A percentile compares a stretch with the other conserved stretches of the same genome.
These are phyloP conservation scores for Geotrichum australiense DNA, from an alignment of 1,139 yeast species.

Conservation along the genomic window DNA sequence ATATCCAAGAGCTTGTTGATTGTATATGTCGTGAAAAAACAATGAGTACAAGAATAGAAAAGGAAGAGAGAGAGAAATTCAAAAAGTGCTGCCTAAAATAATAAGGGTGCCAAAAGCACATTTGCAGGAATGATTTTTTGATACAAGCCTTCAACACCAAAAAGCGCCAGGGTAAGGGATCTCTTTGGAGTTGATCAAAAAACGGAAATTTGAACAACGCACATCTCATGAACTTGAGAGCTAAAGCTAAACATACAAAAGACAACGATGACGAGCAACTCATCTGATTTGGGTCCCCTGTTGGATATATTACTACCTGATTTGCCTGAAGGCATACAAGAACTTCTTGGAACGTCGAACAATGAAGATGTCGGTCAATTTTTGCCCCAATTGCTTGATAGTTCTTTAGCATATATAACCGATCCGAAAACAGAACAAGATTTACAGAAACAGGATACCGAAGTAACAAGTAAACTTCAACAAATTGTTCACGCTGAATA, in stretches of 20 bases:
- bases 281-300: conserved; percentile 27
- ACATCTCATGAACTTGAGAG: not conserved
- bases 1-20: not conserved
- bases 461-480: conserved; percentile 9
- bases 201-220: not conserved
- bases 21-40: not conserved
- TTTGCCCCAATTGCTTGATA: conserved; percentile 10
- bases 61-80: conserved; percentile 2
- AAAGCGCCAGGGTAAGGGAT: not conserved
- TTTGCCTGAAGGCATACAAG: conserved; percentile 20
- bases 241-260: too few species aligned
- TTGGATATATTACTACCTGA: conserved; percentile 24
- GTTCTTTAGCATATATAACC: conserved; percentile 7
- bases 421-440: conserved; percentile 9
- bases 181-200: not conserved
- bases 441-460: conserved; percentile 5
- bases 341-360: conserved; percentile 1
- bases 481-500: conserved; percentile 8
- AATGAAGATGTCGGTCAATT: conserved; percentile 1
- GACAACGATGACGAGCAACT: too few species aligned
- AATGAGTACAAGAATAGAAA: not conserved
- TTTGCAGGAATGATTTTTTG: not conserved
- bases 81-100: conserved; percentile 9
- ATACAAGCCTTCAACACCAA: not conserved
- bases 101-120: not conserved